Percentiles rank a stretch among this genome's conserved stretches.
phyloP scores from a whole-genome alignment of 108 stramenopile genomes.

The Cyclotella baltica region DNA sequence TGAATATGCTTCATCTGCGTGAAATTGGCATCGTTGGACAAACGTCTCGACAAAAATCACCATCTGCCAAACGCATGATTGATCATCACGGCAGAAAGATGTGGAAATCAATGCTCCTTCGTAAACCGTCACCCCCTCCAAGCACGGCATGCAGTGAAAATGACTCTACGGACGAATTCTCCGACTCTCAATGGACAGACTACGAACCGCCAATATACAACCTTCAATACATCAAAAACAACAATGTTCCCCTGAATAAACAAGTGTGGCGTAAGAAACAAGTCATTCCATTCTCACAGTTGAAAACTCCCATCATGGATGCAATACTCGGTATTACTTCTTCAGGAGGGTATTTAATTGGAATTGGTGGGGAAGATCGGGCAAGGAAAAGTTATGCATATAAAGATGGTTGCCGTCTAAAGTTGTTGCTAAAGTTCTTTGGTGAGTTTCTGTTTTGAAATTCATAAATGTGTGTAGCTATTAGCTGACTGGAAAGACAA shows the following conservation, averaged over 20 bases:
- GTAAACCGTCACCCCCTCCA: constrained; percentile 6
- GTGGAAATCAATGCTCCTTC: constrained; percentile 21
- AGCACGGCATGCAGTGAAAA: background rate
- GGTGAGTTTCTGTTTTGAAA: constrained; percentile 22
- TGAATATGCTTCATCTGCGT: constrained; percentile 27
- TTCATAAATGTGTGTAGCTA: background rate
- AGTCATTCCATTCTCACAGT: constrained; percentile 41
- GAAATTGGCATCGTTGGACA: constrained; percentile 26
- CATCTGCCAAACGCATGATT: background rate
- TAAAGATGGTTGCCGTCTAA: background rate
- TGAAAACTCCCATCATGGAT: constrained; percentile 39
- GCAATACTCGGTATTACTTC: constrained; percentile 49
- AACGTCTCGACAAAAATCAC: background rate
- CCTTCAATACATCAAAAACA: background rate
- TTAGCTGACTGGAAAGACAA: background rate
- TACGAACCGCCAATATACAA: constrained; percentile 7
- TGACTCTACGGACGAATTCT: background rate
- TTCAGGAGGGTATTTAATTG: constrained; percentile 50
- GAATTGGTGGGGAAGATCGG: constrained; percentile 26
- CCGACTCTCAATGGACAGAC: background rate
- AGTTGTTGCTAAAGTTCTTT: constrained; percentile 43
- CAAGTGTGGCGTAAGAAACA: constrained; percentile 35
- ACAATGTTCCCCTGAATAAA: constrained; percentile 6
- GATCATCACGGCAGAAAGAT: background rate
- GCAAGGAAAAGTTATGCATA: background rate